Evolutionary conservation across 2,329 filamentous ascomycete genomes (phyloP).

Genomic region (Penicillium sp.): DNA sequence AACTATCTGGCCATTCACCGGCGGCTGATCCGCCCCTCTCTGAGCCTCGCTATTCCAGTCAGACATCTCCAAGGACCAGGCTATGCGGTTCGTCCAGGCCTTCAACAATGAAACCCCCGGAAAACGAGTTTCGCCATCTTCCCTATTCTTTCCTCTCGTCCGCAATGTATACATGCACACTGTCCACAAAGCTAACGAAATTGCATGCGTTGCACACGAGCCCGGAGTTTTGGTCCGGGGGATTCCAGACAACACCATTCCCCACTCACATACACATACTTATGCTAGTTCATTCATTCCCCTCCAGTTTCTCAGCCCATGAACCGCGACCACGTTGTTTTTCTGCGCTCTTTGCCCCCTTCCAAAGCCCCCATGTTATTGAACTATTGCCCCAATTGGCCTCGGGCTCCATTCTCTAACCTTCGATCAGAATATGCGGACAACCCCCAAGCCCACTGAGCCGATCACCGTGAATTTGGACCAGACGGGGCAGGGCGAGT

Average conservation of each 20-base stretch:
- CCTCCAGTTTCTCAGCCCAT: conserved; percentile 1
- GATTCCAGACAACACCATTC: conserved; percentile 2
- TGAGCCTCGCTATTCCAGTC: conserved; percentile 9
- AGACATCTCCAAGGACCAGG: not conserved
- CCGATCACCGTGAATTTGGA: not conserved
- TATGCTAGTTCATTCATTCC: not conserved
- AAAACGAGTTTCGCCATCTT: not conserved
- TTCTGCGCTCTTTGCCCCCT: not conserved
- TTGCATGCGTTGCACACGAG: conserved; percentile 21
- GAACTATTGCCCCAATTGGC: not conserved
- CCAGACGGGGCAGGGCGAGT: conserved; percentile 7
- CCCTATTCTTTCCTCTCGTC: not conserved
- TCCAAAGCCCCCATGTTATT: not conserved
- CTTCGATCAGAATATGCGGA: not conserved
- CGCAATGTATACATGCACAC: not conserved
- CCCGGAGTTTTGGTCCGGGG: conserved; percentile 10
- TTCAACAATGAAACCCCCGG: not conserved
- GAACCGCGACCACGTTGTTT: conserved; percentile 1
- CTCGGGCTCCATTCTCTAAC: not conserved
- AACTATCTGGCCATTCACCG: conserved; percentile 9
- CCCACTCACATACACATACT: not conserved
- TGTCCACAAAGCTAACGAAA: conserved; percentile 5
- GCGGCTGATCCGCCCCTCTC: conserved; percentile 17
- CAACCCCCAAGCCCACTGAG: not conserved
- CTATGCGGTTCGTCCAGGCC: not conserved